A percentile compares a stretch with the other conserved stretches of the same genome.
phyloP scores from a whole-genome alignment of 192 early-diverging fungal genomes.

The Phycomyces nitens region DNA sequence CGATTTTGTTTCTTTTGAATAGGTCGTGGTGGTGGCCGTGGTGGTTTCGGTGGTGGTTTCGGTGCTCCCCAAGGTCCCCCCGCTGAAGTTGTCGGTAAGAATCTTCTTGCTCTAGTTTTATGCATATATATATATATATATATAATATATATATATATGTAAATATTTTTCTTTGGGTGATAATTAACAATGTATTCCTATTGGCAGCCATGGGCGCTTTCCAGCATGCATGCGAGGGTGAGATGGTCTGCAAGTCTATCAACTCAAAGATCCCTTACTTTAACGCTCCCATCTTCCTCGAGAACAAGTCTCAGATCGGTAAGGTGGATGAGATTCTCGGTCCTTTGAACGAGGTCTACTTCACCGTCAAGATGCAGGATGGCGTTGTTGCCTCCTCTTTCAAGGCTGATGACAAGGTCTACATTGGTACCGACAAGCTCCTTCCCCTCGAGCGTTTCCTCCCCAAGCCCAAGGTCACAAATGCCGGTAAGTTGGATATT shows the following conservation, averaged over 20 bases:
- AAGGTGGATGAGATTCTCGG: constrained; percentile 99
- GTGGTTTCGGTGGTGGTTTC: constrained; percentile 9
- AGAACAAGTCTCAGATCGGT: constrained; percentile 98
- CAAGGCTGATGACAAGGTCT: constrained; percentile 88
- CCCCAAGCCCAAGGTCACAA: constrained; percentile 81
- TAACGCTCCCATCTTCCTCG: constrained; percentile 96
- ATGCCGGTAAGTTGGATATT: constrained; percentile 62
- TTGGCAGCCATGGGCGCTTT: constrained; percentile 79
- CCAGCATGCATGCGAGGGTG: constrained; percentile 93
- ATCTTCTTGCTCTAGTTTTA: constrained; percentile 2
- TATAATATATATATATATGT: not conserved
- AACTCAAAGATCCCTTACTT: constrained; percentile 96
- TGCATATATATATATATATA: not conserved
- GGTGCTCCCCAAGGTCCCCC: constrained; percentile 13
- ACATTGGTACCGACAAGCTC: constrained; percentile 89
- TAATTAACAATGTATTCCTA: not conserved
- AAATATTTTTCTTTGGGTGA: not conserved
- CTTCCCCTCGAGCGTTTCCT: constrained; percentile 95
- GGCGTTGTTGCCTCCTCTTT: constrained; percentile 91
- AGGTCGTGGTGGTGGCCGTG: constrained; percentile 1
- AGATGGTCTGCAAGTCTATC: constrained; percentile 92
- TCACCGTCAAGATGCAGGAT: constrained; percentile 94
- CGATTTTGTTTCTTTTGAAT: not conserved
- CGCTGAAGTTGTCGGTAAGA: constrained; percentile 36
- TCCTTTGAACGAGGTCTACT: constrained; percentile 95